Conservation (phyloP, 371 early-diverging fungal species). For the Synchytrium microbalum region DNA sequence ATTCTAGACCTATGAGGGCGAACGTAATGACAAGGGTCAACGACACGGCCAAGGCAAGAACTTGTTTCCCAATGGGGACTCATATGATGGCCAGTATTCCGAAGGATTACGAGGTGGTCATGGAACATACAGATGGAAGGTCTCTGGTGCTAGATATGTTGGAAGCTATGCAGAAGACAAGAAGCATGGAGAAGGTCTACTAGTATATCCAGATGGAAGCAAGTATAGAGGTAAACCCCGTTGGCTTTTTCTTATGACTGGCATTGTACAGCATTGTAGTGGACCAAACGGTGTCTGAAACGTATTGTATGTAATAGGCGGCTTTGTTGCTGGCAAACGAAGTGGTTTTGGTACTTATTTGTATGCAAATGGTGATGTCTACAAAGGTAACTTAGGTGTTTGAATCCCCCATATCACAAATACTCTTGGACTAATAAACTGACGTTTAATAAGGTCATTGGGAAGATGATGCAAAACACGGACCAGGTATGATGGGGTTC, state of each 20-base stretch:
- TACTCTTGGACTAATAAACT: no score
- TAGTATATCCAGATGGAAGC: slow-evolving; percentile 46
- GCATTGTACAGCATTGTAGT: neutral
- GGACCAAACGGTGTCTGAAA: neutral
- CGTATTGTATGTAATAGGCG: slow-evolving; percentile 22
- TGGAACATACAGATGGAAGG: slow-evolving; percentile 44
- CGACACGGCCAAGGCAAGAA: slow-evolving; percentile 46
- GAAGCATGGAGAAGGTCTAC: slow-evolving; percentile 34
- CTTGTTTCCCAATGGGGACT: slow-evolving; percentile 44
- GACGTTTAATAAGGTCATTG: slow-evolving; percentile 42
- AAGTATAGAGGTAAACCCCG: slow-evolving; percentile 39
- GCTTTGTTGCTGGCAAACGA: slow-evolving; percentile 32
- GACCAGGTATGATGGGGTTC: slow-evolving; percentile 23
- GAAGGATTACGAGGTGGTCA: slow-evolving; percentile 31
- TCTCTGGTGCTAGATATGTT: slow-evolving; percentile 30
- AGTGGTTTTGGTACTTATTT: slow-evolving; percentile 36
- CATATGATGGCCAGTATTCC: slow-evolving; percentile 39
- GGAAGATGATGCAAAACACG: slow-evolving; percentile 40
- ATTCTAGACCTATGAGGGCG: slow-evolving; percentile 42
- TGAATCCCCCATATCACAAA: no score
- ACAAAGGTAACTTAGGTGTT: slow-evolving; percentile 38
- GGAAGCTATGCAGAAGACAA: slow-evolving; percentile 36
- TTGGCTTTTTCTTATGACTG: neutral
- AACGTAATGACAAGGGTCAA: slow-evolving; percentile 33
- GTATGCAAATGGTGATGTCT: slow-evolving; percentile 44